Evolutionary conservation across 805 yeast genomes (phyloP).

Genomic region (Pichia cabralensis): DNA sequence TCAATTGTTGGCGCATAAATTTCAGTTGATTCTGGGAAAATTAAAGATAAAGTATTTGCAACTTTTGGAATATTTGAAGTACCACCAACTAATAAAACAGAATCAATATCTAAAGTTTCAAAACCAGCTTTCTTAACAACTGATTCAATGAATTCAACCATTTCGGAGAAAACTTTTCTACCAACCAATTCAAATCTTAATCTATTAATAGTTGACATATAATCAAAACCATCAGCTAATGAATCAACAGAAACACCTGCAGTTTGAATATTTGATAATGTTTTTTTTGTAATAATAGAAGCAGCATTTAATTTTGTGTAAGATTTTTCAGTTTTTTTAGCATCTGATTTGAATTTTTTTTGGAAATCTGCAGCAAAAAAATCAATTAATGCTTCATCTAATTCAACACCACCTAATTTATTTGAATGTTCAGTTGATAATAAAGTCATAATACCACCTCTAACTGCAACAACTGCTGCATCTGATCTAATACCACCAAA

Average conservation of each 20-base stretch:
- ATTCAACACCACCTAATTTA: constrained; percentile 77
- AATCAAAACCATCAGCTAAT: constrained; percentile 88
- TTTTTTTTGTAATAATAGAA: constrained; percentile 77
- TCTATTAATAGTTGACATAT: constrained; percentile 88
- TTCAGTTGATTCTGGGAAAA: constrained; percentile 74
- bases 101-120: constrained; percentile 80
- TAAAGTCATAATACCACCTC: constrained; percentile 90
- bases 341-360: constrained; percentile 75
- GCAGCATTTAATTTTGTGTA: constrained; percentile 81
- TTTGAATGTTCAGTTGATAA: constrained; percentile 77
- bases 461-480: constrained; percentile 84
- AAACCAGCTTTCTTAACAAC: constrained; percentile 74
- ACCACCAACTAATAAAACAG: constrained; percentile 89
- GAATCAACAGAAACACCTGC: constrained; percentile 93
- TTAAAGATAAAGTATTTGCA: constrained; percentile 56
- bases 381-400: constrained; percentile 73
- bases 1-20: constrained; percentile 71
- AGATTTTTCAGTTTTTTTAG: constrained; percentile 73
- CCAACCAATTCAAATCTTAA: constrained; percentile 85
- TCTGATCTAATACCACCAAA: constrained; percentile 95
- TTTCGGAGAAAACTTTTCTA: constrained; percentile 64
- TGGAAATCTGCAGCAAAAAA: constrained; percentile 89
- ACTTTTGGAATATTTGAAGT: constrained; percentile 87
- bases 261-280: constrained; percentile 79
- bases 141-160: constrained; percentile 65